Evolutionary conservation across 2,329 filamentous ascomycete genomes (phyloP), one percentile per base, ranked within the genome.

Genomic region (Fusarium sp.): DNA sequence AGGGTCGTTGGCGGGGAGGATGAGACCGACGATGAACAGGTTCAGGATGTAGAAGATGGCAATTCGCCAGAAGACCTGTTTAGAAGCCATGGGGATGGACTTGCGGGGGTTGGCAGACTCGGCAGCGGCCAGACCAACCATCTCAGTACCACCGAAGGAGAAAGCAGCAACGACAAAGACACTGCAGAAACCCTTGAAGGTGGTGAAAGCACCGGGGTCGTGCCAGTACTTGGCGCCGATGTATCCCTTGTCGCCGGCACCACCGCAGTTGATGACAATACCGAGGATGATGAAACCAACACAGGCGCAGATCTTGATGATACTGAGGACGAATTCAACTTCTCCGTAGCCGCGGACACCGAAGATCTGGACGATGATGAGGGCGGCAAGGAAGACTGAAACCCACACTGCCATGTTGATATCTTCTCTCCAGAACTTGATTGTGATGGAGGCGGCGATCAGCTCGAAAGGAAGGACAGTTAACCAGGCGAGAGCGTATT

Each of bases 31-130:
- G 6, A 98, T 86, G 22, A 91, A 91, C 13, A 98, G 88, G 4
- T 94, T 94, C 24, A 97, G 91, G 62, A 98, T 88, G 85, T 98
- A 98, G 86, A 98, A 98, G 69, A 97, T 88, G 10, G 92, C 91
- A 80, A 98, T 97, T 80, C 95, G 92, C 95, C 95, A 98, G 83
- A 98, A 98, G 22, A 98, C 95, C 82, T 97, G 95, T 85, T 97
- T 97, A 80, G 96, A 92, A 27, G 95, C 95, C 2, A 91, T 94
- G 0, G 95, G 95, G 2, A 98, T 88, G 3, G 93, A 93, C 80
- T 95, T 94, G 67, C 92, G 89, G 5, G 93, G 93, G 79, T 95
- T 93, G 29, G 89, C 90, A 2, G 93, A 93, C 81, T 95, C 93
- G 41, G 93, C 93, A 4, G 93, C 93, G 5, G 93, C 93, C 20